A percentile compares a stretch with the other conserved stretches of the same genome.
These are phyloP conservation scores for Pyrenophora graminea DNA, from an alignment of 2,329 filamentous ascomycete species.

Conservation along the genomic window DNA sequence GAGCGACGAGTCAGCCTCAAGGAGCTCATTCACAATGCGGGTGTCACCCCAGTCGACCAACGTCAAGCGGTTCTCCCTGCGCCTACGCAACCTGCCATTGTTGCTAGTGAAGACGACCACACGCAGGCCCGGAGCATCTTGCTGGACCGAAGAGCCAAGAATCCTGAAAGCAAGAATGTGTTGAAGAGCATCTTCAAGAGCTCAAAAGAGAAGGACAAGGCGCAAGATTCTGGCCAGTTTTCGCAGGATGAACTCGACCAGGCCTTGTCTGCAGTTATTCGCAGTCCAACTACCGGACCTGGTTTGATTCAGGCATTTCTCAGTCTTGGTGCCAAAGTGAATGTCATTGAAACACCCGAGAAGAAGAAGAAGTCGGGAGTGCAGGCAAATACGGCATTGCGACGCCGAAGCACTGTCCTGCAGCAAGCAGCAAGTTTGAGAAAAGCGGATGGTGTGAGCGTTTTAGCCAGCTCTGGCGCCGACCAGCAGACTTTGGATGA, in stretches of 20 bases:
- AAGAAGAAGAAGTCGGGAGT: slow-evolving; percentile 24
- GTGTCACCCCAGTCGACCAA: slow-evolving; percentile 32
- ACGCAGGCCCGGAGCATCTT: slow-evolving; percentile 36
- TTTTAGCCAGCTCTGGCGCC: slow-evolving; percentile 41
- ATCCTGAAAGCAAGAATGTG: slow-evolving; percentile 37
- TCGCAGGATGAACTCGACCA: slow-evolving; percentile 44
- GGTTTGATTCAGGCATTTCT: slow-evolving; percentile 43
- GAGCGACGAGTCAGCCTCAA: slow-evolving; percentile 33
- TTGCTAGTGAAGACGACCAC: slow-evolving; percentile 40
- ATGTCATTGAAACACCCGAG: slow-evolving; percentile 26
- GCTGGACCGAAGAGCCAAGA: slow-evolving; percentile 35
- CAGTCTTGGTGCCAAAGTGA: slow-evolving; percentile 42
- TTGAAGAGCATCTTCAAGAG: slow-evolving; percentile 44
- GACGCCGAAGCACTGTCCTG: slow-evolving; percentile 42
- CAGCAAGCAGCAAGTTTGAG: slow-evolving; percentile 41
- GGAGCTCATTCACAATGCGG: slow-evolving; percentile 37
- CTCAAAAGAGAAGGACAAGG: slow-evolving; percentile 43
- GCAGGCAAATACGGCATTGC: slow-evolving; percentile 24
- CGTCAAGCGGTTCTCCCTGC: slow-evolving; percentile 38
- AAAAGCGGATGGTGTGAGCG: slow-evolving; percentile 35
- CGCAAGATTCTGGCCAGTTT: slow-evolving; percentile 34
- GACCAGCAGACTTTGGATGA: slow-evolving; percentile 43
- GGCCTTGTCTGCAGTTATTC: slow-evolving; percentile 39
- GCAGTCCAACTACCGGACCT: slow-evolving; percentile 33
- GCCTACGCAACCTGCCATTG: slow-evolving; percentile 34